Evolutionary conservation across 148 eudicot species (phyloP), one percentile per base, ranked within the genome.

Genomic region (Selenicereus undatus): DNA sequence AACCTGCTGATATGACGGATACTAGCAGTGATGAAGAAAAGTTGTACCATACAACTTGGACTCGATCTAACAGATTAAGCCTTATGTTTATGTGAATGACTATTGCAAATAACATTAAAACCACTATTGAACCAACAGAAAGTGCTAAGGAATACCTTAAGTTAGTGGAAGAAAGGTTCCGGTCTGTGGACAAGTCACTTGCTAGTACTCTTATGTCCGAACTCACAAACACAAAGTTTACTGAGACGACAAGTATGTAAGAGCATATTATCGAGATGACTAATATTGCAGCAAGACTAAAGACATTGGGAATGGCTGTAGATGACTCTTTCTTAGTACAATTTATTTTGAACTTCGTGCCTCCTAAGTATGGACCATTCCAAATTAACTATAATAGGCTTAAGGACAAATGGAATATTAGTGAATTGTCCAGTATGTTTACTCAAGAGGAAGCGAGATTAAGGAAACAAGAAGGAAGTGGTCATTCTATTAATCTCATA

Each of bases 331-430:
- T 82, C 32, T 56, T 81, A 14, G 77, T 84, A 0, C 76, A 70
- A 18, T 82, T 85, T 36, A 78, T 84, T 24, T 10, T 81, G 0
- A 81, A 81, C 27, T 78, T 73, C 10, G 52, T 81, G 24, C 77
- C 79, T 51, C 27, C 32, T 22, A 11, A 81, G 50, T 81, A 73
- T 70, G 79, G 79, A 3, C 79, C 74, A 5, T 82, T 81, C 71
- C 45, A 75, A 20, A 75, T 86, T 4, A 74, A 86, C 21, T 86
- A 83, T 13, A 83, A 83, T 58, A 58, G 48, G 20, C 70, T 83
- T 16, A 83, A 80, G 22, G 85, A 85, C 7, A 83, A 82, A 14
- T 78, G 83, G 73, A 80, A 80, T 58, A 12, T 80, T 39, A 68
- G 45, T 80, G 81, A 86, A 29, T 71, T 82, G 13, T 11, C 27